Base-by-base conservation (phyloP, 805 yeast species). In the Starmerella bombicola region DNA sequence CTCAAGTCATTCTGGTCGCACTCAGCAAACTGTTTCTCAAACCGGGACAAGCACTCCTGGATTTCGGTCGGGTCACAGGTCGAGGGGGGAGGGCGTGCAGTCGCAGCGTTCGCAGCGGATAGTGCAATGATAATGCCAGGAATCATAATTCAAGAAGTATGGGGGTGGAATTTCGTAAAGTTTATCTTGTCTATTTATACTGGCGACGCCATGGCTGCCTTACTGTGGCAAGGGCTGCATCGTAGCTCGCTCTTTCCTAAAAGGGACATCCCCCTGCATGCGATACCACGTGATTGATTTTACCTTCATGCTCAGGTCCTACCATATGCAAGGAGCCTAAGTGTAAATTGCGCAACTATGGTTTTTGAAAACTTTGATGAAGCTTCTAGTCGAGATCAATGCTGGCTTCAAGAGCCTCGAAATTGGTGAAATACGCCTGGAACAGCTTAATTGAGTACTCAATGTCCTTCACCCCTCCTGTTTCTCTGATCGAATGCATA, bases 401-500 rank as follows among this genome's bases (percentile, higher is more conserved):
- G 9, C 20, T 9, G 3, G 23, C 31, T 22, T 50, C 48, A 8
- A 46, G 24, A 17, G 18, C 30, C 10, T 41, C 39, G 40, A 30
- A 53, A n/a, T 44, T 21, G 6, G 33, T 24, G 56, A 74, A 84
- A 57, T 70, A 86, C 18, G 74, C 67, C 47, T 64, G 67, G 57
- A 80, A 84, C 46, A 86, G 64, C 35, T 62, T 61, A 32, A 75
- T 70, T 45, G 82, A 73, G 43, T 69, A 65, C 36, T 66, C 76
- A 22, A 88, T 66, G 62, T 86, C 97, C 36, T 63, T 65, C 17
- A 81, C 61, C 17, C 94, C 93, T 26, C 93, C 86, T 4, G 94
- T 85, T 60, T 86, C 97, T 59, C 96, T 73, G 46, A 83, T 78
- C 1, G 93, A 80, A 56, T 86, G 97, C 97, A 86, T 86, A 44